phyloP scores from a whole-genome alignment of 2,329 filamentous ascomycete species.

The Raffaelea ambrosiae region DNA sequence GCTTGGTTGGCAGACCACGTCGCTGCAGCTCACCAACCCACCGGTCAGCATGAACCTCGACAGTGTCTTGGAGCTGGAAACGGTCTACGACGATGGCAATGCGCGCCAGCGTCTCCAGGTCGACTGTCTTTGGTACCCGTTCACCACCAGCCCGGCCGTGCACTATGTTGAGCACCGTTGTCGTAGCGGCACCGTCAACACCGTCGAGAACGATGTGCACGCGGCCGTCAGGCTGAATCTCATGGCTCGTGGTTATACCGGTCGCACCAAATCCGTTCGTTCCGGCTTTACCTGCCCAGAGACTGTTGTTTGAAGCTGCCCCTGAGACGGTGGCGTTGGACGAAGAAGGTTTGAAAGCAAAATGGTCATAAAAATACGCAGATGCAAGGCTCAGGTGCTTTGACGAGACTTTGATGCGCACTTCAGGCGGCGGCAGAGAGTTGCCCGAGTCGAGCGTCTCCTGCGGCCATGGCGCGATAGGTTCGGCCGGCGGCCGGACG shows the following conservation, averaged over 20 bases:
- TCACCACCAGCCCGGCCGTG: constrained; percentile 29
- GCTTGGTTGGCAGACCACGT: constrained; percentile 10
- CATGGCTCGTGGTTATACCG: not conserved
- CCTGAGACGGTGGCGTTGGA: not conserved
- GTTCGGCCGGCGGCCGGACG: constrained; percentile 14
- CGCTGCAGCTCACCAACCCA: constrained; percentile 26
- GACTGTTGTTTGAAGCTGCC: not conserved
- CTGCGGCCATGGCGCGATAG: constrained; percentile 16
- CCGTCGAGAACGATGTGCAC: constrained; percentile 20
- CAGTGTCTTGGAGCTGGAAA: constrained; percentile 31
- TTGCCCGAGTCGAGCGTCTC: not conserved
- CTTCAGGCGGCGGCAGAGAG: constrained; percentile 8
- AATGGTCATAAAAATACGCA: constrained; percentile 17
- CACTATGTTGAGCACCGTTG: constrained; percentile 34
- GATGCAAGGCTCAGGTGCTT: constrained; percentile 27
- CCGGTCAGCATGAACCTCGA: constrained; percentile 29
- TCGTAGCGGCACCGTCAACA: constrained; percentile 27
- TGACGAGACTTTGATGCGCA: constrained; percentile 26
- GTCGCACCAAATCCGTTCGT: not conserved
- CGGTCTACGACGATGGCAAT: constrained; percentile 34
- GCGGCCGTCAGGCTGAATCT: constrained; percentile 20
- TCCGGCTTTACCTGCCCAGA: constrained; percentile 1
- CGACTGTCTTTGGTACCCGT: constrained; percentile 28
- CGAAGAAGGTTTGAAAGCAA: constrained; percentile 10
- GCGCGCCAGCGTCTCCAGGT: constrained; percentile 32